A percentile compares a stretch with the other conserved stretches of the same genome.
phyloP scores from a whole-genome alignment of 768 basidiomycete species.

The Leucocoprinus sp. region DNA sequence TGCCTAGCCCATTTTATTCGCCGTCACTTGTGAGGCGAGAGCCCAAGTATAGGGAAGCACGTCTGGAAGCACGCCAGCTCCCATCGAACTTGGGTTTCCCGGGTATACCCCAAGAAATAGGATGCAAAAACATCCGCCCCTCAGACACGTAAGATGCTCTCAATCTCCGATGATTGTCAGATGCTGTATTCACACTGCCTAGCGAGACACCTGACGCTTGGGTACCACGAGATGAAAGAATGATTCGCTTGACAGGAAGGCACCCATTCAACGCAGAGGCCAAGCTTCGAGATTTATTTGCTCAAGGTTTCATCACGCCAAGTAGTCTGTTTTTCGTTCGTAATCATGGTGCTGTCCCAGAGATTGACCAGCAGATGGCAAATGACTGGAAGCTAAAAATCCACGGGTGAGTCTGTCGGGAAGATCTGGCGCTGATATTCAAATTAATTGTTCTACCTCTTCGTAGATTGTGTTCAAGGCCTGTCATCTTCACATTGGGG shows the following conservation, averaged over 20 bases:
- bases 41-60: neutral
- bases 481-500: slow-evolving; percentile 29
- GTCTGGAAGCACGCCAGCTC: neutral
- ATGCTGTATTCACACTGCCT: neutral
- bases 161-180: neutral
- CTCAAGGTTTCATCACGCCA: slow-evolving; percentile 48
- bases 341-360: slow-evolving; percentile 54
- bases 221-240: slow-evolving; percentile 24
- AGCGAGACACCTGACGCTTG: slow-evolving; percentile 22
- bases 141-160: slow-evolving; percentile 8
- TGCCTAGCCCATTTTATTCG: neutral
- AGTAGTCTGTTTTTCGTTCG: slow-evolving; percentile 49
- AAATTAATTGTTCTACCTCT: neutral
- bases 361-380: slow-evolving; percentile 27
- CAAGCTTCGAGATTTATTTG: slow-evolving; percentile 33
- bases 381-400: slow-evolving; percentile 39
- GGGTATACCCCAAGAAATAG: slow-evolving; percentile 4
- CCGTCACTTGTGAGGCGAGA: neutral
- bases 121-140: slow-evolving; percentile 1
- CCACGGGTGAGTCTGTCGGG: slow-evolving; percentile 23
- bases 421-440: neutral
- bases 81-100: slow-evolving; percentile 3
- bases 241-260: slow-evolving; percentile 47
- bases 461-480: slow-evolving; percentile 25
- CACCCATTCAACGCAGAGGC: slow-evolving; percentile 59